Evolutionary conservation across 2,329 filamentous ascomycete genomes (phyloP), one percentile per base, ranked within the genome.

Genomic region (Alternaria gansuensis): DNA sequence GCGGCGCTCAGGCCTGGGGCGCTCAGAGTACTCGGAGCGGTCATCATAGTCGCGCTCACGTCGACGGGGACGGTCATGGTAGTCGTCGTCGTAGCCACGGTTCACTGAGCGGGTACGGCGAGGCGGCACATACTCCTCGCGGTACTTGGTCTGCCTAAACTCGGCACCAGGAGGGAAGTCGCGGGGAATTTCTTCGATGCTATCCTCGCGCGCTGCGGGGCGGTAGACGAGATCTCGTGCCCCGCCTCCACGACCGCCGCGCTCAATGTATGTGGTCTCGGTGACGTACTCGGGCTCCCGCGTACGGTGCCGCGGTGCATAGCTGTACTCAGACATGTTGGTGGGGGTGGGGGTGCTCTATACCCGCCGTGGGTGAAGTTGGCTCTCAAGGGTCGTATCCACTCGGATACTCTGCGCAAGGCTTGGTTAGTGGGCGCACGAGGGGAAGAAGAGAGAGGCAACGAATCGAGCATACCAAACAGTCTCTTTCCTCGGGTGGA

Each of bases 111-210:
- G 85, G 67, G 88, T 82, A 57, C 89, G 85, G 66, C 86, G 85
- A 64, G 85, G 84, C 50, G 79, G 76, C 54, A 77, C 77, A 62
- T 81, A 79, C 55, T 81, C 78, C 67, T 84, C 82, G 64, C 83
- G 77, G 66, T 82, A 81, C 60, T 75, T 78, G 50, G 79, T 79
- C 48, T 79, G 78, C 29, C 79, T 77, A 66, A 79, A 79, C 67
- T 81, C 79, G 73, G 70, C 75, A 73, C 71, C 87, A 6, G 92
- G 91, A 31, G 91, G 91, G 71, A 96, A 96, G 68, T 96, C 91
- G 66, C 92, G 88, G 64, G 87, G 87, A 60, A 96, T 87, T 79
- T 96, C 91, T 79, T 97, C 93, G 73, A 96, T 88, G 76, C 89
- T 93, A 71, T 92, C 89, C 74, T 93, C 89, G 64, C 90, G 88